phyloP scores from a whole-genome alignment of 2,329 filamentous ascomycete genomes.

The Colletotrichum caudatum region DNA sequence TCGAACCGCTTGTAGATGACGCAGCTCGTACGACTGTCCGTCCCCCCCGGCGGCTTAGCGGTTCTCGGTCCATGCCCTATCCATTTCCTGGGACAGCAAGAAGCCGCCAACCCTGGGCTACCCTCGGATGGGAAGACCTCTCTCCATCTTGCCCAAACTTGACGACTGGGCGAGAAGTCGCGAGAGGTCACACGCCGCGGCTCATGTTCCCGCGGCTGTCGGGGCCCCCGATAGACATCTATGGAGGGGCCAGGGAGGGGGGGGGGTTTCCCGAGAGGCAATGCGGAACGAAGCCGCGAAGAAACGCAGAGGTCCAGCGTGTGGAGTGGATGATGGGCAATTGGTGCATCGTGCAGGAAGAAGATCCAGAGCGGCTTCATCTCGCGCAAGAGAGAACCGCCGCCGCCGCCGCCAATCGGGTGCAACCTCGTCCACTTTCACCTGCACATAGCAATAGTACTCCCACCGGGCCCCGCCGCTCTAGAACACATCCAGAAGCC shows the following conservation, averaged over 20 bases:
- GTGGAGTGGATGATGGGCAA: not conserved
- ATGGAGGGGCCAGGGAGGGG: slow-evolving; percentile 14
- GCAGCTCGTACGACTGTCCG: slow-evolving; percentile 23
- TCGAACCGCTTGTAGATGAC: slow-evolving; percentile 33
- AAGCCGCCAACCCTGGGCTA: not conserved
- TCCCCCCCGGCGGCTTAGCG: slow-evolving; percentile 1
- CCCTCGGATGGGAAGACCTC: slow-evolving; percentile 24
- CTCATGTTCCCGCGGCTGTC: slow-evolving; percentile 2
- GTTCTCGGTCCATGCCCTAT: slow-evolving; percentile 29
- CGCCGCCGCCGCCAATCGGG: not conserved
- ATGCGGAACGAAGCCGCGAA: slow-evolving; percentile 17
- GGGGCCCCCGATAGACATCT: not conserved
- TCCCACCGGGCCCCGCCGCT: slow-evolving; percentile 17
- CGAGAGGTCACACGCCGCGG: slow-evolving; percentile 16
- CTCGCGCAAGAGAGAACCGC: slow-evolving; percentile 1
- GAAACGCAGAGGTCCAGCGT: slow-evolving; percentile 3
- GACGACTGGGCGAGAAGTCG: slow-evolving; percentile 8
- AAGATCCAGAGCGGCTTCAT: slow-evolving; percentile 31
- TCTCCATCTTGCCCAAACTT: not conserved
- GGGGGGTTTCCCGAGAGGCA: not conserved
- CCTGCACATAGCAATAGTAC: not conserved
- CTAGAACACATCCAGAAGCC: slow-evolving; percentile 39
- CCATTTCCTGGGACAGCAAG: slow-evolving; percentile 33
- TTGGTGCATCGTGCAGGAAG: slow-evolving; percentile 25
- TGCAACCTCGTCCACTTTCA: slow-evolving; percentile 11